Conservation (phyloP, 2,329 filamentous ascomycete genomes). For the Polytolypa hystricis region DNA sequence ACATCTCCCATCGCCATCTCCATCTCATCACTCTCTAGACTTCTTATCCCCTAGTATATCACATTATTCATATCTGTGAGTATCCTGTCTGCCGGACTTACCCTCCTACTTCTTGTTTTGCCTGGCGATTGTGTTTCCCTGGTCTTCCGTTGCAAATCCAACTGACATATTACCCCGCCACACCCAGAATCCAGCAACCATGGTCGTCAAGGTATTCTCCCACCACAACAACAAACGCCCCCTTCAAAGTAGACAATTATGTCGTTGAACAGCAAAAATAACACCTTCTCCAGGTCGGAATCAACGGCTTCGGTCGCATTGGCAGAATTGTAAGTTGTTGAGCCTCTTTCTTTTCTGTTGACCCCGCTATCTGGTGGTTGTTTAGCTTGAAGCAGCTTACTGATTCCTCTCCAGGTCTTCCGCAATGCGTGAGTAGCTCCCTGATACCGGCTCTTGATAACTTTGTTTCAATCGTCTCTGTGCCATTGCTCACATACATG, state of each 20-base stretch:
- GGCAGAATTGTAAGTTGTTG: constrained; percentile 62
- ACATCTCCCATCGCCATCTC: background rate
- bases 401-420: constrained; percentile 55
- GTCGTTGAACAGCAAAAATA: too few species aligned
- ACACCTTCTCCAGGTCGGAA: constrained; percentile 66
- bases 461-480: background rate
- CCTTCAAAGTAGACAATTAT: constrained; percentile 8
- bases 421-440: constrained; percentile 71
- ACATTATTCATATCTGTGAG: too few species aligned
- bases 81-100: too few species aligned
- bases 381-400: constrained; percentile 18
- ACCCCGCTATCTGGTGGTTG: constrained; percentile 2
- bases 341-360: constrained; percentile 1
- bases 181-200: constrained; percentile 5
- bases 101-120: too few species aligned
- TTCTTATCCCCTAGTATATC: too few species aligned
- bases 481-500: constrained; percentile 2
- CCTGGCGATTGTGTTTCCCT: too few species aligned
- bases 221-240: too few species aligned
- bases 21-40: too few species aligned
- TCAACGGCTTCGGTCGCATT: constrained; percentile 99
- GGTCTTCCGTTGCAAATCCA: too few species aligned
- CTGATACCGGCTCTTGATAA: background rate
- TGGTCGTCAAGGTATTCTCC: constrained; percentile 14
- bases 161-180: constrained; percentile 21